These are phyloP conservation scores for Centaurea solstitialis DNA, from an alignment of 129 eudicot genomes.

Conservation along the genomic window DNA sequence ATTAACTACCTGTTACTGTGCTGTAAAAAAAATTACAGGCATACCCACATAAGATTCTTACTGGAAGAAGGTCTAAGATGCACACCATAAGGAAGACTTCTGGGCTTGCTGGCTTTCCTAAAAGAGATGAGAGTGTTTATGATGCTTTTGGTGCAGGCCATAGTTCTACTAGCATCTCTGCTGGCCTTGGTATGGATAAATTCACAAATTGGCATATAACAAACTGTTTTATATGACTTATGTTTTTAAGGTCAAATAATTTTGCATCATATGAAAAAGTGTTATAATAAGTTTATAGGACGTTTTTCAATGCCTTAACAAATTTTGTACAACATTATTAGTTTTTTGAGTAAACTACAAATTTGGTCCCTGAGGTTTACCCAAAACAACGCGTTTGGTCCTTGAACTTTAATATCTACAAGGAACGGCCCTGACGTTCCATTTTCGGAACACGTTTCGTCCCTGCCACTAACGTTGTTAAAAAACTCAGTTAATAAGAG, in stretches of 20 bases:
- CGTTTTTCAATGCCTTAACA: no score
- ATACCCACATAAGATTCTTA: constrained; percentile 78
- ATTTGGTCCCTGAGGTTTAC: no score
- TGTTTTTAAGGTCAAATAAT: no score
- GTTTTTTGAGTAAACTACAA: no score
- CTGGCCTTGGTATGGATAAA: constrained; percentile 76
- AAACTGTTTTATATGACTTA: no score
- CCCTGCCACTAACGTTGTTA: no score
- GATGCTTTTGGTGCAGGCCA: constrained; percentile 95
- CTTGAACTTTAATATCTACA: no score
- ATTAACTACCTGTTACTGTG: background rate
- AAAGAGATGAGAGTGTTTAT: constrained; percentile 79
- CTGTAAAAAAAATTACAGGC: constrained; percentile 38
- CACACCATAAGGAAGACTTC: constrained; percentile 76
- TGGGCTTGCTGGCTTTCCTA: constrained; percentile 87
- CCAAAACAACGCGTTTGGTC: no score
- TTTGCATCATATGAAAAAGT: background rate
- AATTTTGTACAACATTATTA: no score
- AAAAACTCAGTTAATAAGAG: no score
- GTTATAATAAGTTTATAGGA: background rate
- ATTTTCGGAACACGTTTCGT: no score
- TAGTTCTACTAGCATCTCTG: constrained; percentile 92
- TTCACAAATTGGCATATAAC: background rate
- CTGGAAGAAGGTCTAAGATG: constrained; percentile 90
- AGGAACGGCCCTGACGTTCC: no score